Evolutionary conservation across 78 protist genomes (phyloP).

Genomic region (Paulinella micropora): DNA sequence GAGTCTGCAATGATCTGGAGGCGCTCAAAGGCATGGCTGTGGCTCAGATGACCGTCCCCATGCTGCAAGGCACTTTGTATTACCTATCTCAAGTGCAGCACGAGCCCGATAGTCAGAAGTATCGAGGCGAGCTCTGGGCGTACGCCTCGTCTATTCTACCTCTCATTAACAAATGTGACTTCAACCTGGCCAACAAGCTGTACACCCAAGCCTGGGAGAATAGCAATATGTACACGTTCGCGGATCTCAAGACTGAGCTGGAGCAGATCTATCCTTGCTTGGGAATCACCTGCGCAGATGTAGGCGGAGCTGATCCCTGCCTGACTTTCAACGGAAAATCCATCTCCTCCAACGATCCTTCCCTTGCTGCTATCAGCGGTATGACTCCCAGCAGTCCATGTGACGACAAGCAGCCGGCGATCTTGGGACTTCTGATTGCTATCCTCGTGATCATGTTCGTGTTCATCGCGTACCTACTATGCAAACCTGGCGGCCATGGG

Average conservation of each 20-base stretch:
- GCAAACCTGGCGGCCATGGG: no score
- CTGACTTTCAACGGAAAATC: no score
- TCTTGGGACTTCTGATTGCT: no score
- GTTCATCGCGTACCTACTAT: no score
- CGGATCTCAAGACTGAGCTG: neutral
- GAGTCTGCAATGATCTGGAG: neutral
- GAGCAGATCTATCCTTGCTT: neutral
- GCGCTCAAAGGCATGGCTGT: neutral
- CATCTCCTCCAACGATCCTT: no score
- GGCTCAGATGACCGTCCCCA: neutral
- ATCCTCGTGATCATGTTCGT: no score
- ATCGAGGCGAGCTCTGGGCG: neutral
- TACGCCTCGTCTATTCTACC: neutral
- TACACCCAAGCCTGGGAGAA: neutral
- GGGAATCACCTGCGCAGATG: neutral
- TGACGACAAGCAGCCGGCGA: no score
- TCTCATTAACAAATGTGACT: neutral
- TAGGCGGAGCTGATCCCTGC: no score
- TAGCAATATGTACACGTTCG: neutral
- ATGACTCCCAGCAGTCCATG: no score
- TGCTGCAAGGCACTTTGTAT: constrained; percentile 1
- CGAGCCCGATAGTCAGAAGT: neutral
- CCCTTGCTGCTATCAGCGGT: no score
- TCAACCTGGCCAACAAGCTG: no score
- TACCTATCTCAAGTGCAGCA: no score